Base-by-base conservation (phyloP, 2,329 filamentous ascomycete genomes). In the Colletotrichum australisinense region DNA sequence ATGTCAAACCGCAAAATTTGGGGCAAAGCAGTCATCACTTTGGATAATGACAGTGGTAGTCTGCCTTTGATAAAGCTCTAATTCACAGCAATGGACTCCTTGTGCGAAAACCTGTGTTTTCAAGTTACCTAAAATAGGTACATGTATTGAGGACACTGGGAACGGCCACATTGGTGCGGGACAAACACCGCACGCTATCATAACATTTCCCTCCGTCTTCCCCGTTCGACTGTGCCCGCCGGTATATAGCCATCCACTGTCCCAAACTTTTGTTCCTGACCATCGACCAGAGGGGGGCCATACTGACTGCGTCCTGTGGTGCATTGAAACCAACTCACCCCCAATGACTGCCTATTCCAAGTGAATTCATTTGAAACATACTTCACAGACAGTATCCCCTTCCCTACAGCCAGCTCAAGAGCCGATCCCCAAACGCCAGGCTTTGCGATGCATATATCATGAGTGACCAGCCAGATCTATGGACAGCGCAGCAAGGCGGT, bases 11-110 rank as follows among this genome's bases (percentile, higher is more conserved):
- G 87, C 49, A 88, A 84, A 76, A 83, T 89, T 11, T 89, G 86
- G 82, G 89, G 89, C 3, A 90, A 91, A 76, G 87, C 89, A 6
- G 83, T 91, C 0, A 79, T 91, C n/a, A 83, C 80, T 55, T 79
- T 88, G 22, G 78, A 78, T 22, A 77, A 77, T 8, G 22, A 19
- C 53, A 56, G 56, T 58, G 64, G 30, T 60, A 28, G 46, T 53
- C 6, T 24, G 14, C 30, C 60, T 56, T 22, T 22, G 63, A 67
- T 55, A 2, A 69, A 26, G 46, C 55, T 70, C 19, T 72, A 26
- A 71, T 49, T 49, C 42, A 49, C 42, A 32, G n/a, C n/a, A 56
- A 22, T 22, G 8, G 6, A 28, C 5, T 26, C 11, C 6, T 24
- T 16, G 14, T 28, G 7, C 30, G 12, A 24, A n/a, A 11, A n/a